A percentile compares a stretch with the other conserved stretches of the same genome.
Evolutionary conservation across 768 basidiomycete species (phyloP).

Genomic region (Amanita fuliginea): DNA sequence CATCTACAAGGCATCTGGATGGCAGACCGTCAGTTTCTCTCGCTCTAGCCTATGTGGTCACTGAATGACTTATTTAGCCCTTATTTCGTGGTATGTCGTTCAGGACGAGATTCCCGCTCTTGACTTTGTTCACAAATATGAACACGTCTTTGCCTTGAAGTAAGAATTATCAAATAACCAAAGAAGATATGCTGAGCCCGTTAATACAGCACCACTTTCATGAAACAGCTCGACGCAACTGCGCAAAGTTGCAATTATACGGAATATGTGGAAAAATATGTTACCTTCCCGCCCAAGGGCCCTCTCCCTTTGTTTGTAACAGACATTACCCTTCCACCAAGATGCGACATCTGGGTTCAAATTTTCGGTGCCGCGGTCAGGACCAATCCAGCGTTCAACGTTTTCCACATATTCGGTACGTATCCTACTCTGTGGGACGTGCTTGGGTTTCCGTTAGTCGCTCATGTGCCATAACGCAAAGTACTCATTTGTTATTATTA

Average conservation of each 20-base stretch:
- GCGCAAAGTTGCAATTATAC: conserved; percentile 52
- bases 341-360: conserved; percentile 58
- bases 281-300: conserved; percentile 52
- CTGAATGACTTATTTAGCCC: background rate
- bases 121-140: conserved; percentile 48
- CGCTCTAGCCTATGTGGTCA: background rate
- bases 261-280: conserved; percentile 49
- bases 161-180: conserved; percentile 14
- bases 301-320: conserved; percentile 55
- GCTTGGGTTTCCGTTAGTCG: conserved; percentile 61
- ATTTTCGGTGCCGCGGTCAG: conserved; percentile 53
- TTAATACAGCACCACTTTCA: conserved; percentile 46
- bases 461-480: background rate
- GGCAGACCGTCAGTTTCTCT: conserved; percentile 43
- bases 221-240: conserved; percentile 41
- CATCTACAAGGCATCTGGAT: conserved; percentile 64
- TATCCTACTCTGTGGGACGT: conserved; percentile 71
- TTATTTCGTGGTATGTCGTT: conserved; percentile 48
- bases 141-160: conserved; percentile 63
- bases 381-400: conserved; percentile 67
- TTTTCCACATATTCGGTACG: conserved; percentile 70
- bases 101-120: conserved; percentile 65
- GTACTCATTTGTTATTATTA: background rate
- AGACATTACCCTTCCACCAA: conserved; percentile 30
- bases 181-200: background rate